Conservation (phyloP, 2,329 filamentous ascomycete genomes). For the Celoporthe dispersa region DNA sequence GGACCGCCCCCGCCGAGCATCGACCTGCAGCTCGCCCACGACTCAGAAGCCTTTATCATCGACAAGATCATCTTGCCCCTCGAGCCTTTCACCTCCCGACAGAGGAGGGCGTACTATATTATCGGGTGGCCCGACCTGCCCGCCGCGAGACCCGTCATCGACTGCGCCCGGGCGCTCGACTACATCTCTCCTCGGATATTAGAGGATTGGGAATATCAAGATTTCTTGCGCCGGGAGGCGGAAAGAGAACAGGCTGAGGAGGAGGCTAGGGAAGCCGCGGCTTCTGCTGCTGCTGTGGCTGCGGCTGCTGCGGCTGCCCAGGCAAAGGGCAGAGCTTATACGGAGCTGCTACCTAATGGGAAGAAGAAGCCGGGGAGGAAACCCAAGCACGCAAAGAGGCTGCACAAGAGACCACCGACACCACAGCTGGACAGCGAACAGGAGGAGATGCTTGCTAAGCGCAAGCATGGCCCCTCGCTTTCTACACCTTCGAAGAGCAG, state of each 20-base stretch:
- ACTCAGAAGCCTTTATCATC: conserved; percentile 62
- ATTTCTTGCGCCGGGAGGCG: conserved; percentile 48
- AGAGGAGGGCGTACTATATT: conserved; percentile 56
- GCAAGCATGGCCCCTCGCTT: conserved; percentile 42
- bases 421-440: conserved; percentile 31
- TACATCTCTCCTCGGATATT: conserved; percentile 61
- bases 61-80: conserved; percentile 54
- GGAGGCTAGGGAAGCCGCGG: conserved; percentile 33
- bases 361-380: conserved; percentile 28
- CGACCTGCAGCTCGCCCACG: conserved; percentile 51
- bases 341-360: background rate
- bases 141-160: conserved; percentile 51
- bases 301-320: background rate
- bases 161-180: conserved; percentile 53
- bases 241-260: conserved; percentile 39
- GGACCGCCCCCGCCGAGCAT: conserved; percentile 54
- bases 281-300: conserved; percentile 1
- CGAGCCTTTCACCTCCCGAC: conserved; percentile 36
- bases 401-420: conserved; percentile 9
- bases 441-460: conserved; percentile 36
- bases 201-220: conserved; percentile 60
- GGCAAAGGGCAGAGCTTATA: background rate
- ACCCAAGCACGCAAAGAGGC: conserved; percentile 18
- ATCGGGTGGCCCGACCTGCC: conserved; percentile 60
- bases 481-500: conserved; percentile 45